These are phyloP conservation scores for Aspergillus sclerotialis DNA, from an alignment of 2,329 filamentous ascomycete species.

Conservation along the genomic window DNA sequence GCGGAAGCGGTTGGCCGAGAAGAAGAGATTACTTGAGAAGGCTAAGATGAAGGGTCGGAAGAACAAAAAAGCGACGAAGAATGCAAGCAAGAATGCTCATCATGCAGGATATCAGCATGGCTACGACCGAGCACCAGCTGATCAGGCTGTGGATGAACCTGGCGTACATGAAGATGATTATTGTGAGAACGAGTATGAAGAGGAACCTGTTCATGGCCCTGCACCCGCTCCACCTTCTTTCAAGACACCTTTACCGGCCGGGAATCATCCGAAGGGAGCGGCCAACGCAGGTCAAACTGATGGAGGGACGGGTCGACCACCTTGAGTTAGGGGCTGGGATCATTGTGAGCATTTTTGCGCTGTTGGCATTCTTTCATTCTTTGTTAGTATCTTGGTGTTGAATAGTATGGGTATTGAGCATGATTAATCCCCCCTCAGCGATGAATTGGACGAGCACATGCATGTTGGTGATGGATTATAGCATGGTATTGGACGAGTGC, in stretches of 20 bases:
- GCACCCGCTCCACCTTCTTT: slow-evolving; percentile 47
- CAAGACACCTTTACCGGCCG: slow-evolving; percentile 60
- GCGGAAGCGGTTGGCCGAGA: slow-evolving; percentile 78
- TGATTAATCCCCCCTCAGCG: neutral
- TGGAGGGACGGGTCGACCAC: slow-evolving; percentile 22
- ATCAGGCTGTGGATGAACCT: slow-evolving; percentile 31
- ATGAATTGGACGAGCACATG: neutral
- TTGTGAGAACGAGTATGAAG: slow-evolving; percentile 44
- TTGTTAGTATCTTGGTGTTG: neutral
- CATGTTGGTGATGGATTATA: slow-evolving; percentile 6
- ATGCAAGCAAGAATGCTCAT: slow-evolving; percentile 43
- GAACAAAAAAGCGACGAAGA: slow-evolving; percentile 73
- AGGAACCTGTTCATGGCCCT: slow-evolving; percentile 37
- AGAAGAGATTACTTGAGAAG: slow-evolving; percentile 77
- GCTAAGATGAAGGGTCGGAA: slow-evolving; percentile 91
- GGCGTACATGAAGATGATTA: slow-evolving; percentile 45
- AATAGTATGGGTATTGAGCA: neutral
- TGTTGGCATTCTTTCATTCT: neutral
- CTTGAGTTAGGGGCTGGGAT: slow-evolving; percentile 14
- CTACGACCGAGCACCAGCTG: slow-evolving; percentile 35
- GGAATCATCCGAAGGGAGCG: slow-evolving; percentile 41
- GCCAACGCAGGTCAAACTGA: slow-evolving; percentile 18
- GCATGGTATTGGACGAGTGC: slow-evolving; percentile 6
- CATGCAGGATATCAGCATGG: slow-evolving; percentile 31
- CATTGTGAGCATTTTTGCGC: neutral